These are phyloP conservation scores for Prunus mongolica DNA, from an alignment of 306 rosid genomes.

Conservation along the genomic window DNA sequence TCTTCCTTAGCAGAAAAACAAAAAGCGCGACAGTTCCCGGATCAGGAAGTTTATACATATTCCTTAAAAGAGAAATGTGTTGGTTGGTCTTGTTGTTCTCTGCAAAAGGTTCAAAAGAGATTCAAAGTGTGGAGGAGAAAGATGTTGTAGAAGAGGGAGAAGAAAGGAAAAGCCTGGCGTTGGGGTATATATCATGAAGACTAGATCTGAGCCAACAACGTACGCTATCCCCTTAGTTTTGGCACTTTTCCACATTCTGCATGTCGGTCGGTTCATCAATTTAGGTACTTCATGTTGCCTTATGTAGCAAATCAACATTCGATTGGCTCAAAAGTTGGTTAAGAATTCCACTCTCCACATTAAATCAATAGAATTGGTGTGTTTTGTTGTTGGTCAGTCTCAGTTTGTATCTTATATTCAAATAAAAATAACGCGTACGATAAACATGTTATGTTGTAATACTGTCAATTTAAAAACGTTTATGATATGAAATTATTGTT, in stretches of 20 bases:
- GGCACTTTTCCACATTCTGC: slow-evolving; percentile 6
- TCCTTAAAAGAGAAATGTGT: neutral
- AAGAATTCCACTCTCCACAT: neutral
- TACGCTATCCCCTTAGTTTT: slow-evolving; percentile 6
- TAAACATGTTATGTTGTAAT: no score
- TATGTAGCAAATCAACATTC: neutral
- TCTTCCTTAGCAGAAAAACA: slow-evolving; percentile 6
- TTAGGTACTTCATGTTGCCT: neutral
- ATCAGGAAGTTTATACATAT: slow-evolving; percentile 12
- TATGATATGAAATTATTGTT: no score
- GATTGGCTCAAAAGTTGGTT: neutral
- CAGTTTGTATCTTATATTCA: no score
- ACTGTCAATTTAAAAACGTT: no score
- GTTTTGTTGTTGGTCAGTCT: no score
- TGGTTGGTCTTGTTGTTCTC: slow-evolving; percentile 15
- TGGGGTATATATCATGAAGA: slow-evolving; percentile 20
- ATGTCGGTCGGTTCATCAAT: slow-evolving; percentile 23
- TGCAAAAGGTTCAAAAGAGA: slow-evolving; percentile 30
- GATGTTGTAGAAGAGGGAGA: slow-evolving; percentile 11
- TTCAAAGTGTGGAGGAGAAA: slow-evolving; percentile 25
- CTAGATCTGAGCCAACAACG: slow-evolving; percentile 35
- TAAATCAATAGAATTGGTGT: no score
- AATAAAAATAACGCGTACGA: no score
- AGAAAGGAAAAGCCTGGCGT: slow-evolving; percentile 11
- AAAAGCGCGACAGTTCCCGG: slow-evolving; percentile 12